These are phyloP conservation scores for Venturia oleaginea DNA, from an alignment of 2,329 filamentous ascomycete species.

Conservation along the genomic window DNA sequence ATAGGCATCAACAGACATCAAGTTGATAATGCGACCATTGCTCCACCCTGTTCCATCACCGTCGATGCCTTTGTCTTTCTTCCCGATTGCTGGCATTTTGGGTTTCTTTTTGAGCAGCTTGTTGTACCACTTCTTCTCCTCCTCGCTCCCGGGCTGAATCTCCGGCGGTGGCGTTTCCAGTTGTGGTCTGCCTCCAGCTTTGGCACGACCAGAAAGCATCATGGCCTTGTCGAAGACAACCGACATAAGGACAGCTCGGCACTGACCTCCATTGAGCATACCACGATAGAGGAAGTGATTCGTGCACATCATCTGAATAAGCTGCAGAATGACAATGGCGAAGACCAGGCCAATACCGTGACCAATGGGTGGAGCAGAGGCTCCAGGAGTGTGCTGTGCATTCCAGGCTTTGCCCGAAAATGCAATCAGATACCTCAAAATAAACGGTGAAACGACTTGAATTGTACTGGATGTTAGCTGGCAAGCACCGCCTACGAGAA, in stretches of 20 bases:
- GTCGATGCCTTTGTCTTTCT: conserved; percentile 40
- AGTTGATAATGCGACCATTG: conserved; percentile 81
- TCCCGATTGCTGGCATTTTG: conserved; percentile 32
- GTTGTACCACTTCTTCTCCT: conserved; percentile 43
- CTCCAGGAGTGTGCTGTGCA: conserved; percentile 43
- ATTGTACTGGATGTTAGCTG: conserved; percentile 61
- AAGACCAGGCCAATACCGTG: conserved; percentile 74
- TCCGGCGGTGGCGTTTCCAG: conserved; percentile 32
- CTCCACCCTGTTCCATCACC: conserved; percentile 77
- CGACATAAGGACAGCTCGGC: conserved; percentile 71
- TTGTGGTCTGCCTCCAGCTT: conserved; percentile 58
- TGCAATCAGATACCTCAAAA: conserved; percentile 74
- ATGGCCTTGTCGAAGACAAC: conserved; percentile 90
- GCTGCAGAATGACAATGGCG: conserved; percentile 78
- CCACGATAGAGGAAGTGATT: conserved; percentile 91
- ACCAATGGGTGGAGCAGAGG: conserved; percentile 58
- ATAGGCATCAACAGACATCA: conserved; percentile 95
- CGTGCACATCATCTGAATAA: conserved; percentile 67
- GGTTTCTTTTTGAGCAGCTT: conserved; percentile 34
- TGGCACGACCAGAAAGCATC: conserved; percentile 78
- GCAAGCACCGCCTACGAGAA: conserved; percentile 73
- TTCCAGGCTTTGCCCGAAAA: conserved; percentile 74
- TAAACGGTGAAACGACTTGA: conserved; percentile 77
- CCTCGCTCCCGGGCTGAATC: conserved; percentile 39
- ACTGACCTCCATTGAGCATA: conserved; percentile 83